Percentiles rank a stretch among this genome's conserved stretches.
These are phyloP conservation scores for Elsinoe perseae DNA, from an alignment of 2,329 filamentous ascomycete species.

Conservation along the genomic window DNA sequence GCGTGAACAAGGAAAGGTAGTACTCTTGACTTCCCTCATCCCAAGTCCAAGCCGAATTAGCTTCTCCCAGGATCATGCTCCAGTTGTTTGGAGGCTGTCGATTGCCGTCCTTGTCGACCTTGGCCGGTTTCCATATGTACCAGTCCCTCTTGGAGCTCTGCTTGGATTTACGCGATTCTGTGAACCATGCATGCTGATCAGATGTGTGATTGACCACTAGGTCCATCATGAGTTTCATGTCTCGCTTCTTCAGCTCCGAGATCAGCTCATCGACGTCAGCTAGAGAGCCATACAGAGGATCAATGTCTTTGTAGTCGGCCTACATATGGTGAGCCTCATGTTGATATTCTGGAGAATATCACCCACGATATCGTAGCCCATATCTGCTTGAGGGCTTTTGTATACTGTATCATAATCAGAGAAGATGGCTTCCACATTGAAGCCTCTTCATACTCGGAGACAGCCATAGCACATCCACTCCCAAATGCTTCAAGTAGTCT, in stretches of 20 bases:
- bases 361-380: constrained; percentile 44
- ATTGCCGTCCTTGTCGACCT: constrained; percentile 46
- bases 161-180: constrained; percentile 45
- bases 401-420: constrained; percentile 29
- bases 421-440: constrained; percentile 7
- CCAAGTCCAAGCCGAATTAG: constrained; percentile 38
- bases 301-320: constrained; percentile 39
- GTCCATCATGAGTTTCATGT: constrained; percentile 45
- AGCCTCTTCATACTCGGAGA: constrained; percentile 37
- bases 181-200: constrained; percentile 51
- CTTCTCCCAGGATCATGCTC: constrained; percentile 33
- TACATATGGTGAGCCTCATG: background rate
- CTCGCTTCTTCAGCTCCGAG: constrained; percentile 35
- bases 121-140: constrained; percentile 58
- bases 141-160: constrained; percentile 50
- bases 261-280: constrained; percentile 41
- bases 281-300: constrained; percentile 41
- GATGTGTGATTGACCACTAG: constrained; percentile 41
- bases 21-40: constrained; percentile 42
- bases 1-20: constrained; percentile 41
- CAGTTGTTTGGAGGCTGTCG: constrained; percentile 53
- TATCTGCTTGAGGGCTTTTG: constrained; percentile 47
- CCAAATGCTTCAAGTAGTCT: constrained; percentile 56
- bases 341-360: constrained; percentile 10
- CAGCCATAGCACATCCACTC: constrained; percentile 56